Evolutionary conservation across 208 protist genomes (phyloP), one percentile per base, ranked within the genome.

Genomic region (Endotrypanum monterogeii): DNA sequence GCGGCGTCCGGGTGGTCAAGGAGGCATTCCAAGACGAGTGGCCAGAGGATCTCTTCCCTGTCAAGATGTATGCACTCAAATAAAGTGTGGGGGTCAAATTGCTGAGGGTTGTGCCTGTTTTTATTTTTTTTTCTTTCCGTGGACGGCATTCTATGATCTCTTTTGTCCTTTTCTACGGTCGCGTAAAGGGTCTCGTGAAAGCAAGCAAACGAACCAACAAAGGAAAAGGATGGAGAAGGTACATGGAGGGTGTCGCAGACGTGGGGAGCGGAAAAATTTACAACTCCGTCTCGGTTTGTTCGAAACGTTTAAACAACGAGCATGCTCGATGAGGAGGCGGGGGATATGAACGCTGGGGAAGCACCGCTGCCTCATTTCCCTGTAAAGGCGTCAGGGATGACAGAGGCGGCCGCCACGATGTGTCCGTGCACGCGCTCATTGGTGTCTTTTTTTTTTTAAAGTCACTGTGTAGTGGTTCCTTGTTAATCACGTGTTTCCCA

Each of bases 41-140:
- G 90, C 92, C 90, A 28, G 55, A 80, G 7, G 88, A 91, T 46
- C 60, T 98, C 5, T 85, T 98, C 28, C 65, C 83, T 18, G 93
- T 98, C 57, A 94, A 90, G 71, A 98, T 98, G 96, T 98, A 97
- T 73, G 91, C 85, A 1, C 82, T 98, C 51, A 74, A 85, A 66
- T 95, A 80, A 87, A n/a, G n/a, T n/a, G n/a, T n/a, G n/a, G n/a
- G n/a, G n/a, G n/a, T n/a, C n/a, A n/a, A n/a, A n/a, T n/a, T n/a
- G n/a, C n/a, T n/a, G n/a, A n/a, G n/a, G n/a, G n/a, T n/a, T n/a
- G n/a, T n/a, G n/a, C n/a, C 1, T 52, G 11, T 35, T 11, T 52
- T 11, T 35, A 6, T 35, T 1, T 11, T 39, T 18, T 18, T 35
- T 35, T 35, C 57, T 62, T 30, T 32, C 18, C n/a, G 54, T 41